Evolutionary conservation across 352 stramenopile genomes (phyloP), one percentile per base, ranked within the genome.

Genomic region (Thalassiosira mediterranea): DNA sequence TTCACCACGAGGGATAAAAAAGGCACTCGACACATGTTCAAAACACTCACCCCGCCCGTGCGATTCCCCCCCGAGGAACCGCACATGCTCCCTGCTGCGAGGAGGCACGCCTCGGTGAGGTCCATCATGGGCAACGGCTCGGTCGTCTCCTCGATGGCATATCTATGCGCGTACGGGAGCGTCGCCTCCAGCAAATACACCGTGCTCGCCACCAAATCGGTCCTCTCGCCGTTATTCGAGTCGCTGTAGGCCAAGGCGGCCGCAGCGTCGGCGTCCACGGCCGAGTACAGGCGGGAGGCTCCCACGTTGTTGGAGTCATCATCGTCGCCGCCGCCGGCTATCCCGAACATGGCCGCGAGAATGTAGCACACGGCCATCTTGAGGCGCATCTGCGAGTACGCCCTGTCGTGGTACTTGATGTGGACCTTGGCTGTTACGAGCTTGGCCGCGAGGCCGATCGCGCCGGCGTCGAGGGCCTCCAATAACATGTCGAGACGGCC

Each of bases 61-160:
- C 77, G 72, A 17, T 69, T 76, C 28, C 73, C 79, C 11, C 61
- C 79, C 53, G 77, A 69, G n/a, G 84, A 85, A 31, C 87, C 87
- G 71, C 87, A 91, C 71, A 92, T 90, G 40, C 82, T 87, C 46
- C 87, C 87, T 17, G 69, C 80, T 8, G 84, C 87, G 15, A 90
- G 65, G 31, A 93, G 51, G 23, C 74, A 79, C 1, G 79, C 67
- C 51, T 89, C 84, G 0, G 86, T 69, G 4, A 91, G 67, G 71
- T 89, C 82, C 37, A 89, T 58, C 42, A 92, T 54, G 13, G 84
- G 75, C 25, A 84, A 38, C 34, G 69, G 69, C 51, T 79, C 68
- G 23, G 64, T 59, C 48, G 11, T 28, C 58, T 60, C 60, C 60
- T 63, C 57, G 17, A 68, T 72, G 13, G 54, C 40, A 70, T 61